Base-by-base conservation (phyloP, 2,329 filamentous ascomycete species). In the Colletotrichum sidae region DNA sequence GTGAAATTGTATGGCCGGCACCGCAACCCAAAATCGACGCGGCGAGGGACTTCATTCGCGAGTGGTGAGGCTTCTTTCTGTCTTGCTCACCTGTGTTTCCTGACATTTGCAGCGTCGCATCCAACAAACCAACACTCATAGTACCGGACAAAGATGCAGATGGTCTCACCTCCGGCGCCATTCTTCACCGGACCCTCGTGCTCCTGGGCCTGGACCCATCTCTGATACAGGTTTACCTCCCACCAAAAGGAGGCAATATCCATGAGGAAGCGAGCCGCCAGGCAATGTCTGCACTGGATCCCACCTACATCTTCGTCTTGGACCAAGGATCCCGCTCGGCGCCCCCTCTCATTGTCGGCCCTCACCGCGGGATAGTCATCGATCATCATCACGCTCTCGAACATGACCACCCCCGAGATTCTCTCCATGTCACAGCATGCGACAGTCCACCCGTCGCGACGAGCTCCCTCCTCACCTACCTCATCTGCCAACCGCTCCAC, bases 61-160 rank as follows among this genome's bases (percentile, higher is more conserved):
- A 88, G 73, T 90, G 88, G 88, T 86, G 76, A 55, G 75, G 70
- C 25, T 8, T 17, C 7, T 11, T n/a, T 7, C 11, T 34, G 15
- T 15, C 49, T 10, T 11, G 46, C 9, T 37, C 6, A 15, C 25
- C 55, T 38, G 4, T 44, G 10, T 66, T 67, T 61, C 72, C 55
- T 25, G 52, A 25, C n/a, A 39, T 17, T 34, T 55, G 10, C 67
- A 89, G 88, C 73, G 87, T 82, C 15, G 70, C 77, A 13, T 76
- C 84, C 10, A 75, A 81, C 9, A 80, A 86, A 60, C 79, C 77
- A 41, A 86, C 84, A 1, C 74, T 91, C 15, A 87, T 92, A 12
- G 81, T 91, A 0, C 90, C 90, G 0, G 89, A 92, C 72, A 91
- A 91, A 71, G 89, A 91, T 69, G 88, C 88, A 3, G 89, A 92